Evolutionary conservation across 2,329 filamentous ascomycete genomes (phyloP), one percentile per base, ranked within the genome.

Genomic region (Nemania bipapillata): DNA sequence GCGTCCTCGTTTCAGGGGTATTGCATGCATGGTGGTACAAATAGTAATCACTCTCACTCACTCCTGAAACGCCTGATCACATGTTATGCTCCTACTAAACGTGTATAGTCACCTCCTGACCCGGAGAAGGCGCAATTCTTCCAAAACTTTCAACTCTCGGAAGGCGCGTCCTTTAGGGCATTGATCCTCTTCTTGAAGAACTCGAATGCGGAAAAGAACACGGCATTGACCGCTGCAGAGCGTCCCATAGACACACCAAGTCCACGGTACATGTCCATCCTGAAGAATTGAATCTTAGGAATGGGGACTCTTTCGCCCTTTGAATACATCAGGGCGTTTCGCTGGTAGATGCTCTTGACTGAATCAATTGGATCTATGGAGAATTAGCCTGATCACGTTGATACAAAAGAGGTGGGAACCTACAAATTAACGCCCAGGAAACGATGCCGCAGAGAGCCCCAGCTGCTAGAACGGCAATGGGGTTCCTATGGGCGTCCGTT

Each of bases 131-230:
- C 55, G 32, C 37, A 22, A 50, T 57, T 62, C 54, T 30, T 56
- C 40, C 53, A 56, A 53, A 63, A 57, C 30, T n/a, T 50, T 37
- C 52, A 49, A 49, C 15, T 58, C 32, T 75, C 63, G 75, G 70
- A 49, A 62, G 52, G 45, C 54, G 62, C 75, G 57, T 88, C 85
- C 45, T 87, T 85, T 71, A 87, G 80, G 9, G 82, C 79, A 76
- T 86, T 86, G 79, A 89, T 88, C 72, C 85, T 84, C 78, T 90
- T 90, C 82, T 96, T 96, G 75, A 92, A 86, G 75, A 93, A 90
- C 81, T 96, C 93, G 78, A 96, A 96, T 45, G 90, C 91, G 50
- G 92, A 94, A 82, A 96, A 96, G 85, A 96, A 96, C 75, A 96
- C 92, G 73, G 92, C 92, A 78, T 96, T 96, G 74, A 96, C 90